Percentiles rank a stretch among this genome's conserved stretches.
Evolutionary conservation across 164 flowering plant species (phyloP).

Genomic region (Chloranthus sessilifolius): DNA sequence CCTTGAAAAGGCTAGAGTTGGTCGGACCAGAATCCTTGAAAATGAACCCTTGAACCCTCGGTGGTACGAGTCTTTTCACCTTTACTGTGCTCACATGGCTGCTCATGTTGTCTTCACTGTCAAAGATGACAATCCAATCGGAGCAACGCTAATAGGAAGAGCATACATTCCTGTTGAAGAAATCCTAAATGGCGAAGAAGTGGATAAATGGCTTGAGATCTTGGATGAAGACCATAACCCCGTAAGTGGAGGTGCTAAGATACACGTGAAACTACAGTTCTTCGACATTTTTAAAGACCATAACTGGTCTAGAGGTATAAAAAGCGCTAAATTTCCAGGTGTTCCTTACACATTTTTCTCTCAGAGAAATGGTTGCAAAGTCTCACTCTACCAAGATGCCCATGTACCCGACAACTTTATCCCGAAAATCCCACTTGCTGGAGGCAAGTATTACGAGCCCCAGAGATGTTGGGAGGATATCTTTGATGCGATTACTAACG

Average conservation of each 20-base stretch:
- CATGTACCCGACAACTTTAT: constrained; percentile 54
- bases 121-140: constrained; percentile 58
- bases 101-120: constrained; percentile 53
- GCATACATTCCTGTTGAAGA: constrained; percentile 54
- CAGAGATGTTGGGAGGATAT: constrained; percentile 78
- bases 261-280: constrained; percentile 57
- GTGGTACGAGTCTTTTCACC: constrained; percentile 63
- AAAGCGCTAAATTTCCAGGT: constrained; percentile 47
- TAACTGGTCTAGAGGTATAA: constrained; percentile 52
- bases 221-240: constrained; percentile 33
- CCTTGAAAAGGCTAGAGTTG: constrained; percentile 52
- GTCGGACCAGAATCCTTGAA: constrained; percentile 42
- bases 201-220: constrained; percentile 56
- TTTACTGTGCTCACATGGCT: constrained; percentile 72
- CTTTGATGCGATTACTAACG: constrained; percentile 65
- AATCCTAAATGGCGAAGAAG: constrained; percentile 38
- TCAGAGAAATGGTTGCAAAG: constrained; percentile 56
- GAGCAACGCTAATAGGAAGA: constrained; percentile 59
- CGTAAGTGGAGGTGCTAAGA: constrained; percentile 33
- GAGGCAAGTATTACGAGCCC: constrained; percentile 48
- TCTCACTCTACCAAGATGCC: constrained; percentile 70
- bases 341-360: constrained; percentile 66
- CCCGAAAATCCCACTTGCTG: constrained; percentile 52
- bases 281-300: constrained; percentile 34
- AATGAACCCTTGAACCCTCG: constrained; percentile 38